Evolutionary conservation across 2,329 filamentous ascomycete genomes (phyloP), one percentile per base, ranked within the genome.

Genomic region (Colletotrichum costaricense): DNA sequence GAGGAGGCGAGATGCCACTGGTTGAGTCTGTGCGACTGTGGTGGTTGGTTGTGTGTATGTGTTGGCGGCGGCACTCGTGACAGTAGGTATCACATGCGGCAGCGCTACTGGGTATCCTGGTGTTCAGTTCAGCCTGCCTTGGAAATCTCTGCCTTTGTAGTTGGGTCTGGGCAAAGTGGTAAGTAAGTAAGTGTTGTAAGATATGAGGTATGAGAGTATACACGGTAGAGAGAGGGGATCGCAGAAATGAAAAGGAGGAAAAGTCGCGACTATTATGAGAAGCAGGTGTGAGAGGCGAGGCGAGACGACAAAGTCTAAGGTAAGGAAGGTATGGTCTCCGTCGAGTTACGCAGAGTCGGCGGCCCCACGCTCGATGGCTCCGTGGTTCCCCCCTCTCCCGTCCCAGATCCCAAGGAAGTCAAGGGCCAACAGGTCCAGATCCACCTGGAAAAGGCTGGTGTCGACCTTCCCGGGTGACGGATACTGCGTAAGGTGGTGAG

Each of bases 131-230:
- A 65, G 55, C 16, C 42, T 56, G 46, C 22, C 66, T 70, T 8
- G 42, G 46, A 73, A 73, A 73, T 71, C 55, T 73, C 71, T 73
- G 71, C 35, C 71, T 71, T 66, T 62, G 46, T n/a, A 42, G 49
- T 46, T 28, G 38, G 22, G 26, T 49, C 14, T 57, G 11, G 46
- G 7, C 12, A 35, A 30, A n/a, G 11, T 11, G 24, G n/a, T 26
- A 46, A n/a, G 35, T 26, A 46, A 19, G 33, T 56, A 22, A 35
- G 46, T 24, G 46, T 35, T 35, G 11, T 56, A 60, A 35, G 54
- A 12, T 5, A 30, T 24, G 22, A 67, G 11, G 64, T 54, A 42
- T n/a, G 19, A 26, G 28, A 14, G 24, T 16, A 7, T 49, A 49
- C 19, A 49, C 42, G 7, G 19, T 49, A 49, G 19, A 63, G 14